These are phyloP conservation scores for Phanerodontia chrysosporium DNA, from an alignment of 768 basidiomycete genomes.

Conservation along the genomic window DNA sequence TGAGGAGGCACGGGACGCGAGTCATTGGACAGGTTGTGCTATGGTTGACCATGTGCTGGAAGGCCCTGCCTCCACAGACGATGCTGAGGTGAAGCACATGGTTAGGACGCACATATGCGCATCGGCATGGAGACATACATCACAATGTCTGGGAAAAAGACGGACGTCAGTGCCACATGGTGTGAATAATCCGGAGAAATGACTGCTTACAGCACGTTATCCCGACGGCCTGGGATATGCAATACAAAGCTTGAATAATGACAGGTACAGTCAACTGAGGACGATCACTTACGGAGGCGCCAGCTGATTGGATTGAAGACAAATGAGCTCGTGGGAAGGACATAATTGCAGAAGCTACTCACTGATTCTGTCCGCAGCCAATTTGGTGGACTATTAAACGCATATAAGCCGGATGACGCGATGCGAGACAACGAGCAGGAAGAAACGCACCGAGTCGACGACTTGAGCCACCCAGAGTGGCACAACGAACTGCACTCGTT, in stretches of 20 bases:
- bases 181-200: not conserved
- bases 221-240: not conserved
- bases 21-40: not conserved
- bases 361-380: not conserved
- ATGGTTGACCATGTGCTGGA: not conserved
- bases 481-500: not conserved
- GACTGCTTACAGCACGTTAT: not conserved
- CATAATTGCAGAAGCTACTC: not conserved
- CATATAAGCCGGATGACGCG: no score
- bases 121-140: conserved; percentile 4
- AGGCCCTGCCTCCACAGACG: not conserved
- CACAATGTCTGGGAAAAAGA: not conserved
- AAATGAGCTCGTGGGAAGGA: not conserved
- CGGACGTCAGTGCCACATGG: not conserved
- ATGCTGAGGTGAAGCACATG: not conserved
- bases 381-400: not conserved
- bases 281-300: not conserved
- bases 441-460: not conserved
- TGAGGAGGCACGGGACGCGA: not conserved
- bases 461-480: conserved; percentile 1
- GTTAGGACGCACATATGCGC: not conserved
- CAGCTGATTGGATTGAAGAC: not conserved
- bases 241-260: not conserved
- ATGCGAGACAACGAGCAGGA: not conserved
- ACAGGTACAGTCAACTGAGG: not conserved